Base-by-base conservation (phyloP, 2,329 filamentous ascomycete genomes). In the Epichloe gansuensis region DNA sequence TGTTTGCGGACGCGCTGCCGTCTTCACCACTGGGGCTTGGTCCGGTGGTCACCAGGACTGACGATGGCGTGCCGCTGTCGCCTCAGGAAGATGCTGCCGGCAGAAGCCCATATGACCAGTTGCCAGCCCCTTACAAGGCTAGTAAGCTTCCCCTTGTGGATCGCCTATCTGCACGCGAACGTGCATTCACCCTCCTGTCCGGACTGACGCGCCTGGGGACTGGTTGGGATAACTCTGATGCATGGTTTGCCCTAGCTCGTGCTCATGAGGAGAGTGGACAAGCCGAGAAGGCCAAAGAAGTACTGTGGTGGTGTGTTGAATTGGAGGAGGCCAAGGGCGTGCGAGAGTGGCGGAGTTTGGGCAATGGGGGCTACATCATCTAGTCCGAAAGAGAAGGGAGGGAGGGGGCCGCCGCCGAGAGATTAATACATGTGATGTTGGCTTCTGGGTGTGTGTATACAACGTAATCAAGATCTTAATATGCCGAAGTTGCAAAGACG, bases 261-360 rank as follows among this genome's bases (percentile, higher is more conserved):
- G 89, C 88, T 9, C 87, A 96, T 62, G 93, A 98, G 67, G 81
- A 89, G 63, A 87, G 87, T 53, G 87, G 85, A 0, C 87, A 95
- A 70, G 68, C 81, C 2, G 87, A 93, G 39, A 95, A 91, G 72
- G 86, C 93, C 13, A 94, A 90, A 70, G 86, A 93, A 59, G 89
- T 90, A 45, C 75, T 97, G 6, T 97, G 93, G 93, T 97, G 91
- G 89, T 95, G 90, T 60, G 87, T 98, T 12, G 89, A 96, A 68
- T 74, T 98, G 34, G 93, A 97, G 65, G 91, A 98, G 64, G 82
- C 81, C 7, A 81, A 80, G 57, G 88, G 85, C 0, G 78, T 95
- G 47, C 80, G 93, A 53, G 77, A 80, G 53, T 97, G 91, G 93
- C 77, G 74, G 34, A 82, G 78, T 58, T 75, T 89, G 31, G 82